Conservation (phyloP, 1,284 basidiomycete species). For the Neolentinus lepideus region DNA sequence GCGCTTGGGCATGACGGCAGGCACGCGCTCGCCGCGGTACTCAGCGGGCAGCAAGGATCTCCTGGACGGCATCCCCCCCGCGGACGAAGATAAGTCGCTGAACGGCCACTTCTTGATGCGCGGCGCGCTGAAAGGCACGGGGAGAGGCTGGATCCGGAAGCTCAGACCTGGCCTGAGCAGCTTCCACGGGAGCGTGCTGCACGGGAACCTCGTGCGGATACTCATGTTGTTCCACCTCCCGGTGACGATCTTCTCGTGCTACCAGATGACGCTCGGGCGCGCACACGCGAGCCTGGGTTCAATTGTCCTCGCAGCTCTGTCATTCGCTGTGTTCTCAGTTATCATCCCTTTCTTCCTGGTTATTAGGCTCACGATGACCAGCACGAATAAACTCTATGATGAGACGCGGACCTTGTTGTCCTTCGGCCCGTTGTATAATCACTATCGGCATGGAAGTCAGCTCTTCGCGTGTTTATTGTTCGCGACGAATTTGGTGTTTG, state of each 20-base stretch:
- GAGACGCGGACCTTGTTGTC: slow-evolving; percentile 89
- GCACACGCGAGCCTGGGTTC: slow-evolving; percentile 45
- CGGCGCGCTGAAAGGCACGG: slow-evolving; percentile 16
- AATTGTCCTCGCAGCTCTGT: slow-evolving; percentile 65
- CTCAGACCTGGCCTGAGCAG: slow-evolving; percentile 58
- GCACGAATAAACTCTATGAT: slow-evolving; percentile 89
- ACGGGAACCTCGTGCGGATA: slow-evolving; percentile 88
- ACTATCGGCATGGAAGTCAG: slow-evolving; percentile 88
- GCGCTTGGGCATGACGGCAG: slow-evolving; percentile 19
- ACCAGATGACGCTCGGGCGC: slow-evolving; percentile 66
- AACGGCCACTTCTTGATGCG: slow-evolving; percentile 35
- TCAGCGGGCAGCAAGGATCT: slow-evolving; percentile 47
- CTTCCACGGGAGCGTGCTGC: slow-evolving; percentile 70
- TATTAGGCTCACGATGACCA: slow-evolving; percentile 68
- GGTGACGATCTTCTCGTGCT: slow-evolving; percentile 86
- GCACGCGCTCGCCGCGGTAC: slow-evolving; percentile 45
- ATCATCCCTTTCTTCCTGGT: slow-evolving; percentile 72
- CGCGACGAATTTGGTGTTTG: slow-evolving; percentile 75
- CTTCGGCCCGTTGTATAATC: slow-evolving; percentile 93
- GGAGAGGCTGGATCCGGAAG: slow-evolving; percentile 45
- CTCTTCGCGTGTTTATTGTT: slow-evolving; percentile 83
- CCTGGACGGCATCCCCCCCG: slow-evolving; percentile 27
- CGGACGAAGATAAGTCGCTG: slow-evolving; percentile 52
- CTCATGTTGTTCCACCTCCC: slow-evolving; percentile 92
- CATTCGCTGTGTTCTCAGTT: slow-evolving; percentile 76